phyloP scores from a whole-genome alignment of 306 rosid species.

The Betula pendula region DNA sequence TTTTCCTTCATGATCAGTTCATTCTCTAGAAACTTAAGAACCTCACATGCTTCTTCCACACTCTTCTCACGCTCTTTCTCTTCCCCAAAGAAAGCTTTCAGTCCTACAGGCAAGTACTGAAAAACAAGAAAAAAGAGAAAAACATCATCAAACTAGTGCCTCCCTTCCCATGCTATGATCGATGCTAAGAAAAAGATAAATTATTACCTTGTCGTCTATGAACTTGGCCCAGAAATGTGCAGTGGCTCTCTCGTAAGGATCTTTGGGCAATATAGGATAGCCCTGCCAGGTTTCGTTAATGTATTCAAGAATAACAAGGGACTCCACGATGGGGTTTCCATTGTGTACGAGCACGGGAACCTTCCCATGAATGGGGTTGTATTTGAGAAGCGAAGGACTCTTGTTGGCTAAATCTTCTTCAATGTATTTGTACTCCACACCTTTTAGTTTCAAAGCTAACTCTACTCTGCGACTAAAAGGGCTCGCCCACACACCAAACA shows the following conservation, averaged over 20 bases:
- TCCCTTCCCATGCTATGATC: too few relatives aligned
- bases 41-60: conserved; percentile 23
- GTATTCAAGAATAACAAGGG: conserved; percentile 20
- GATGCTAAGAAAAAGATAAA: not conserved
- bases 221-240: conserved; percentile 47
- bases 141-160: too few relatives aligned
- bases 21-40: conserved; percentile 20
- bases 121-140: too few relatives aligned
- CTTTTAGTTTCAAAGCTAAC: conserved; percentile 40
- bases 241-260: conserved; percentile 28
- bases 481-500: conserved; percentile 26
- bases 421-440: conserved; percentile 27
- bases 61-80: conserved; percentile 29
- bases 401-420: conserved; percentile 36
- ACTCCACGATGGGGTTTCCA: conserved; percentile 27
- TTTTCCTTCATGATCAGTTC: conserved; percentile 42
- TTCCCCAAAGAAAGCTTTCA: conserved; percentile 7
- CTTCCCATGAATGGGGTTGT: conserved; percentile 43
- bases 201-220: conserved; percentile 35
- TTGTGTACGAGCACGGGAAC: conserved; percentile 33
- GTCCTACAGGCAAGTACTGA: not conserved
- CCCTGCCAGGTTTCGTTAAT: conserved; percentile 19
- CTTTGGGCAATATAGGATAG: conserved; percentile 30
- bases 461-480: conserved; percentile 30
- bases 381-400: conserved; percentile 34